A percentile compares a stretch with the other conserved stretches of the same genome.
These are phyloP conservation scores for Ogataea siamensis DNA, from an alignment of 805 yeast species.

Conservation along the genomic window DNA sequence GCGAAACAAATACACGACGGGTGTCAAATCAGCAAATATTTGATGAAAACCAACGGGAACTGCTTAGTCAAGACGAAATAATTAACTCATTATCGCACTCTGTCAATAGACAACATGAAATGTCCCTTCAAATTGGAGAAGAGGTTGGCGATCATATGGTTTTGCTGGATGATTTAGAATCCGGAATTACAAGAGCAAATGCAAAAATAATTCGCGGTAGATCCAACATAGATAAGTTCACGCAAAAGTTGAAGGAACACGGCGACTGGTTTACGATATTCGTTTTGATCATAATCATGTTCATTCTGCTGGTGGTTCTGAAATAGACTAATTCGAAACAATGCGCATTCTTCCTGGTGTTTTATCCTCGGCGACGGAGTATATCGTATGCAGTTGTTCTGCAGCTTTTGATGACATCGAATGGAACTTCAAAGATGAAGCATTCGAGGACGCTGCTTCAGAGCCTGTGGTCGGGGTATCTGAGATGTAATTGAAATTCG, in stretches of 20 bases:
- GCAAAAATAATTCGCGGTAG: slow-evolving; percentile 41
- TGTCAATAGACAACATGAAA: slow-evolving; percentile 42
- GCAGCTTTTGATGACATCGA: slow-evolving; percentile 10
- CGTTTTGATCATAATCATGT: slow-evolving; percentile 41
- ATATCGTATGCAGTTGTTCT: slow-evolving; percentile 10
- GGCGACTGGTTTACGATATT: slow-evolving; percentile 50
- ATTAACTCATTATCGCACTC: slow-evolving; percentile 41
- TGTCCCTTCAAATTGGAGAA: slow-evolving; percentile 45
- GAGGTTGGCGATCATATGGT: slow-evolving; percentile 50
- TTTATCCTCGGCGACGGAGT: slow-evolving; percentile 11
- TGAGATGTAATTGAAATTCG: slow-evolving; percentile 21
- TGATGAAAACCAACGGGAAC: slow-evolving; percentile 43
- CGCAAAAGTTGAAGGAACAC: slow-evolving; percentile 42
- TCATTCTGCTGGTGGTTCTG: slow-evolving; percentile 42
- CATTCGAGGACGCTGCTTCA: slow-evolving; percentile 16
- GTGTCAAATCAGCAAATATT: slow-evolving; percentile 33
- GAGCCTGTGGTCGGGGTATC: slow-evolving; percentile 24
- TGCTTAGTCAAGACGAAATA: slow-evolving; percentile 45
- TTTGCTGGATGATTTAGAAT: slow-evolving; percentile 48
- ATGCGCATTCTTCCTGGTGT: slow-evolving; percentile 7
- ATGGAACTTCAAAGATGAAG: slow-evolving; percentile 13
- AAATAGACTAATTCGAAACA: slow-evolving; percentile 24
- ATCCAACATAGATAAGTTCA: slow-evolving; percentile 38
- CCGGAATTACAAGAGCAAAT: slow-evolving; percentile 42
- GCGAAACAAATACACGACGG: slow-evolving; percentile 12